Base-by-base conservation (phyloP, 306 rosid genomes). In the Aeschynomene evenia region DNA sequence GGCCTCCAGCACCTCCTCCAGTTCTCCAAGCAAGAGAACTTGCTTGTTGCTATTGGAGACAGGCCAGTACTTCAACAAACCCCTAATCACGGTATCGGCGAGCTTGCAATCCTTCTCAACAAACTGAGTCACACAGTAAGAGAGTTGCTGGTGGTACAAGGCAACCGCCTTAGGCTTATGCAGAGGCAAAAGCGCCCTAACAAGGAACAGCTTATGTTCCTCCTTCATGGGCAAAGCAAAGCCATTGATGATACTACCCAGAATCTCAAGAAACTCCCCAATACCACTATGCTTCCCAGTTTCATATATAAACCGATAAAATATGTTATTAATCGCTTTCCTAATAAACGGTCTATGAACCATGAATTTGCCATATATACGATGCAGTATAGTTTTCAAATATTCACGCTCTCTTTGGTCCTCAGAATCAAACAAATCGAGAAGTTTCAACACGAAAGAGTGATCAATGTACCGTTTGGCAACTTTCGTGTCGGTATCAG, bases 171-270 rank as follows among this genome's bases (percentile, higher is more conserved):
- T 94, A 1, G 99, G 96, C 80, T 91, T 94, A 74, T 94, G 99
- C 73, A 94, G 80, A 10, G 99, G 99, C 72, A 94, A 54, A 39
- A 94, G 90, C 3, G 99, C 99, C 52, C 97, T 87, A 24, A 91
- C 96, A 62, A 94, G 96, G 70, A 94, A 94, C 85, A 94, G 65
- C 78, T 94, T 94, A 28, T 94, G 99, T 84, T 94, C 99, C 87
- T 94, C 99, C 69, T 94, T 94, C 99, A 94, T 94, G 14, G 99
- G 99, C 74, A 94, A 74, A 0, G 99, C 99, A 80, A 94, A 94
- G 34, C 99, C 99, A 73, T 94, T 94, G 11, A 94, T 91, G 50
- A 94, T 91, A 74, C 99, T 94, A 42, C 99, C 99, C 9, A 94
- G 91, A 72, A 94, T 94, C 94, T 94, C 99, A 67, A 94, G 75